Evolutionary conservation across 306 rosid species (phyloP), one percentile per base, ranked within the genome.

Genomic region (Prunus dulcis): DNA sequence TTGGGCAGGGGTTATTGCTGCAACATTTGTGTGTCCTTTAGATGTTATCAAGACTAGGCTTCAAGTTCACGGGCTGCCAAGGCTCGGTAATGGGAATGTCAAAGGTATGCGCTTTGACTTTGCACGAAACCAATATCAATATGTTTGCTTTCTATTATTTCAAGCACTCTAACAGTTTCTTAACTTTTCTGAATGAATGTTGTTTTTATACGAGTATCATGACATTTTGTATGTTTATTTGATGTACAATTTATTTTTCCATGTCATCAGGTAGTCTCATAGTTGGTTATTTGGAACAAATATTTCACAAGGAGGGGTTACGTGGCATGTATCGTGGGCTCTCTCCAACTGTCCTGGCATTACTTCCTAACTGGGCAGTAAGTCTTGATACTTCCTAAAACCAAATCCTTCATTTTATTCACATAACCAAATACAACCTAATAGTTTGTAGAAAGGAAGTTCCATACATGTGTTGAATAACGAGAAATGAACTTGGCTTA

Each of bases 291-390:
- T 86, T 93, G 88, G 72, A 88, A 70, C 93, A 93, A 82, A 89
- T 91, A 72, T 78, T 86, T 84, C 90, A 78, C n/a, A 88, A 82
- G 87, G 43, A 38, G 43, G 43, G 98, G 43, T 60, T 93, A 15
- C 96, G 95, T 8, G 98, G 98, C 75, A 87, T 93, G 98, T 93
- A 93, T 79, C 93, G 95, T 27, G 98, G 98, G 27, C 90, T 93
- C 56, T 66, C 96, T 69, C 98, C 98, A 18, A 93, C 98, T 53
- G 95, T 84, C 71, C 77, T 91, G 57, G 98, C 98, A 47, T 81
- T 93, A 72, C 96, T 93, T 82, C 95, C 98, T 27, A 93, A 91
- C 69, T 91, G 96, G 98, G 98, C 98, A 71, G 98, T 93, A 78
- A 93, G 98, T 85, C 53, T 18, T 50, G 22, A 72, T 62, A 49